phyloP scores from a whole-genome alignment of 768 basidiomycete species.

The Lentinula raphanica region DNA sequence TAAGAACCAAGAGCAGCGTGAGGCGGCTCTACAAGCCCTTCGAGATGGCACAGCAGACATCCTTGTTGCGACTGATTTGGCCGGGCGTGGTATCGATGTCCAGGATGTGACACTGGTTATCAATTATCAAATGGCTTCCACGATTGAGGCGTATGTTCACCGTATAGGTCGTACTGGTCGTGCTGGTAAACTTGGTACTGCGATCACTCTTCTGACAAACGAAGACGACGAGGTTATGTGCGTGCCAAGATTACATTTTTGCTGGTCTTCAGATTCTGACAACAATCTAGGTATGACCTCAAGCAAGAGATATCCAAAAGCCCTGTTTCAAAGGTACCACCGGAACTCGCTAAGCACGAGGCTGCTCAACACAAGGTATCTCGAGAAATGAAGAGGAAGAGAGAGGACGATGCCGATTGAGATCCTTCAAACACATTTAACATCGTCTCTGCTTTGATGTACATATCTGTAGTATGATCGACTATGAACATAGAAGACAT shows the following conservation, averaged over 20 bases:
- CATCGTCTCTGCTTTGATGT: too few relatives aligned
- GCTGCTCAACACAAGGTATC: conserved; percentile 88
- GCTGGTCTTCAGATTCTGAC: conserved; percentile 11
- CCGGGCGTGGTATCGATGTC: conserved; percentile 98
- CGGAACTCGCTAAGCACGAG: conserved; percentile 88
- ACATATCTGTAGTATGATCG: too few relatives aligned
- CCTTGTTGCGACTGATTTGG: conserved; percentile 94
- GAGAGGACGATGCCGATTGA: conserved; percentile 73
- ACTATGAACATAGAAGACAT: too few relatives aligned
- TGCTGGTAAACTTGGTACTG: conserved; percentile 89
- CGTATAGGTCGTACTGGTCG: conserved; percentile 99
- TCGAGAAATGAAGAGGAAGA: conserved; percentile 91
- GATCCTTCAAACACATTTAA: too few relatives aligned
- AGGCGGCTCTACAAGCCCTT: conserved; percentile 82
- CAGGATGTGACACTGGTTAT: conserved; percentile 93
- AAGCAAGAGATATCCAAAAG: conserved; percentile 96
- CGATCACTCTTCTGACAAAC: conserved; percentile 95
- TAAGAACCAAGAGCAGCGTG: conserved; percentile 96
- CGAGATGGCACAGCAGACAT: conserved; percentile 84
- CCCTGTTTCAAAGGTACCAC: conserved; percentile 84
- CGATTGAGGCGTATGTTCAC: conserved; percentile 96
- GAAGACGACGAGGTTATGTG: conserved; percentile 98
- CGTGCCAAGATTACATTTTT: conserved; percentile 26
- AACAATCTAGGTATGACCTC: conserved; percentile 78
- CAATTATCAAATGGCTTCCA: conserved; percentile 96